Conservation (phyloP, 768 basidiomycete species). For the Russula olivacea region DNA sequence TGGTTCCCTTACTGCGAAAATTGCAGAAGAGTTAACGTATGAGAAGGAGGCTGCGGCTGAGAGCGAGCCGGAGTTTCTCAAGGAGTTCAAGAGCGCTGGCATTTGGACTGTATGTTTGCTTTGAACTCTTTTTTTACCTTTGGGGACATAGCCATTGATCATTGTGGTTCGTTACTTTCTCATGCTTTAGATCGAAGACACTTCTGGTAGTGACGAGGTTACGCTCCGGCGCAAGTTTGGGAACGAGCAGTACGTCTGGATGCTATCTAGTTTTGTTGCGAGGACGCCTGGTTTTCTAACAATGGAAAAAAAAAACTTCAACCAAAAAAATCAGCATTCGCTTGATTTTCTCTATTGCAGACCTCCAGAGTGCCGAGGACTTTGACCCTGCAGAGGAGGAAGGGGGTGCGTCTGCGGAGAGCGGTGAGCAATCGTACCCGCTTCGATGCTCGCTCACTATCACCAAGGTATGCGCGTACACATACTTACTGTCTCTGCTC, state of each 20-base stretch:
- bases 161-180: not conserved
- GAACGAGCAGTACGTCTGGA: constrained; percentile 68
- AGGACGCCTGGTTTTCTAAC: not conserved
- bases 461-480: constrained; percentile 55
- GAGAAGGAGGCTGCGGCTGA: constrained; percentile 58
- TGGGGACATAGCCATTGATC: not conserved
- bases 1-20: constrained; percentile 63
- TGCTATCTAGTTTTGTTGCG: not conserved
- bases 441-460: constrained; percentile 77
- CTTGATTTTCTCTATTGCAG: constrained; percentile 88
- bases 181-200: constrained; percentile 56
- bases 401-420: constrained; percentile 37
- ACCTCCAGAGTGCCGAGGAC: constrained; percentile 53
- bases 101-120: constrained; percentile 64
- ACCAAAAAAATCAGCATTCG: constrained; percentile 60
- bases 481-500: constrained; percentile 1
- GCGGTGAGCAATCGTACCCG: constrained; percentile 46
- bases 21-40: constrained; percentile 78
- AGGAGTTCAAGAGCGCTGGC: constrained; percentile 62
- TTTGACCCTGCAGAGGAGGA: constrained; percentile 37
- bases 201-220: constrained; percentile 73
- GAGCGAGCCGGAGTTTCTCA: constrained; percentile 67
- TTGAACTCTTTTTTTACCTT: not conserved
- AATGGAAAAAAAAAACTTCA: not conserved
- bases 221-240: constrained; percentile 77